A percentile compares a stretch with the other conserved stretches of the same genome.
Evolutionary conservation across 805 yeast genomes (phyloP).

Genomic region (Kodamaea hsintzibuensis): DNA sequence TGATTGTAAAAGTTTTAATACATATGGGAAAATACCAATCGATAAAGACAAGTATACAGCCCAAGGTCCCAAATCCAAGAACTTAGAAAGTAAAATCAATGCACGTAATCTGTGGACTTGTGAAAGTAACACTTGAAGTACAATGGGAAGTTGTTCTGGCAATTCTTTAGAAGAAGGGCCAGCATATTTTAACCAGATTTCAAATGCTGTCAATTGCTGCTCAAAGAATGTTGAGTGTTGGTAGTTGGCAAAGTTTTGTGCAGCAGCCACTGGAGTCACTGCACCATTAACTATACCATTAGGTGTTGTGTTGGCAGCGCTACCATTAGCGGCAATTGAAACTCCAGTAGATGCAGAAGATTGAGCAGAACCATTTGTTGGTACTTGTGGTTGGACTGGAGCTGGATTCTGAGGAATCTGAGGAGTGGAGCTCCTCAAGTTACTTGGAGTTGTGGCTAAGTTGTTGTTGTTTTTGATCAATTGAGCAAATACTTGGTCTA

Average conservation of each 20-base stretch:
- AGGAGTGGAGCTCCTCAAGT: slow-evolving; percentile 10
- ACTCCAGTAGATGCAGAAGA: neutral
- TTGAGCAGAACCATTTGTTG: neutral
- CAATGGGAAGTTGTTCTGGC: slow-evolving; percentile 94
- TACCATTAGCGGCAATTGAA: neutral
- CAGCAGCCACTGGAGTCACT: neutral
- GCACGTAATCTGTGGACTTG: slow-evolving; percentile 95
- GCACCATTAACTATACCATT: neutral
- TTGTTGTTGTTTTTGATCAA: slow-evolving; percentile 44
- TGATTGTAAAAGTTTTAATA: slow-evolving; percentile 81
- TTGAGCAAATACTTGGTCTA: slow-evolving; percentile 87
- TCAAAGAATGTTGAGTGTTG: slow-evolving; percentile 94
- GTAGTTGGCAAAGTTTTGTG: slow-evolving; percentile 47
- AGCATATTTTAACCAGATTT: slow-evolving; percentile 86
- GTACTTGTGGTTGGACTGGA: neutral
- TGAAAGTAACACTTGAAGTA: slow-evolving; percentile 85
- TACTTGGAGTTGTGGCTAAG: slow-evolving; percentile 2
- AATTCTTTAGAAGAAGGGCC: slow-evolving; percentile 82
- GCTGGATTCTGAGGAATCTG: neutral
- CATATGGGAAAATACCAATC: slow-evolving; percentile 95
- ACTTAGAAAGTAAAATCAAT: slow-evolving; percentile 75
- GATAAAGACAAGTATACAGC: slow-evolving; percentile 92
- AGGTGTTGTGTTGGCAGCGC: neutral
- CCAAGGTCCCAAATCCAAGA: slow-evolving; percentile 95
- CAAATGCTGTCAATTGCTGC: slow-evolving; percentile 94